Evolutionary conservation across 2,329 filamentous ascomycete species (phyloP).

Genomic region (Neonectria sp.): DNA sequence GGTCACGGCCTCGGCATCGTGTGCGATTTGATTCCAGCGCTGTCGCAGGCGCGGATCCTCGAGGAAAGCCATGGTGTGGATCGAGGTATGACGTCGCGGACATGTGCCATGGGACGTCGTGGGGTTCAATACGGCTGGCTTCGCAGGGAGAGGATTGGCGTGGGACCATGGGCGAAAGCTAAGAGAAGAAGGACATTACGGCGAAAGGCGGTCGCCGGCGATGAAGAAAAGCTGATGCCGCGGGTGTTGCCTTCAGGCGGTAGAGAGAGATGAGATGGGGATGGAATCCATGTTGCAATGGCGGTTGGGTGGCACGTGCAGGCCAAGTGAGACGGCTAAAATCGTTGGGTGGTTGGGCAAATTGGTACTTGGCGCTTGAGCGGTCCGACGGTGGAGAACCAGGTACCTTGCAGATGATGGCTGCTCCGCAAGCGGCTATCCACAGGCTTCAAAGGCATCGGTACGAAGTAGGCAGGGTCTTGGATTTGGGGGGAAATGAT

Average conservation of each 20-base stretch:
- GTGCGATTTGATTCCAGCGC: conserved; percentile 92
- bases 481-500: not conserved
- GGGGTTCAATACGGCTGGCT: not conserved
- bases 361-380: conserved; percentile 35
- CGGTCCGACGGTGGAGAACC: conserved; percentile 22
- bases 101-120: conserved; percentile 32
- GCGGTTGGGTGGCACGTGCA: conserved; percentile 46
- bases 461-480: not conserved
- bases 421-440: conserved; percentile 28
- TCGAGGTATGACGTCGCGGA: conserved; percentile 48
- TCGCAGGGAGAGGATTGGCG: conserved; percentile 4
- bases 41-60: conserved; percentile 92
- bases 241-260: conserved; percentile 28
- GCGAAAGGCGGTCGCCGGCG: conserved; percentile 25
- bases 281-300: conserved; percentile 34
- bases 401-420: conserved; percentile 28
- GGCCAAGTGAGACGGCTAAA: conserved; percentile 42
- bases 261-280: conserved; percentile 38
- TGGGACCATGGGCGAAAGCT: conserved; percentile 1
- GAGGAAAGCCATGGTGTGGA: conserved; percentile 69
- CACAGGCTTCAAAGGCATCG: not conserved
- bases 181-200: conserved; percentile 38
- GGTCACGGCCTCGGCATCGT: conserved; percentile 91
- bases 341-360: conserved; percentile 48
- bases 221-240: conserved; percentile 35